Conservation (phyloP, 202 grass and related monocot species). For the Schoenoplectus triqueter region DNA sequence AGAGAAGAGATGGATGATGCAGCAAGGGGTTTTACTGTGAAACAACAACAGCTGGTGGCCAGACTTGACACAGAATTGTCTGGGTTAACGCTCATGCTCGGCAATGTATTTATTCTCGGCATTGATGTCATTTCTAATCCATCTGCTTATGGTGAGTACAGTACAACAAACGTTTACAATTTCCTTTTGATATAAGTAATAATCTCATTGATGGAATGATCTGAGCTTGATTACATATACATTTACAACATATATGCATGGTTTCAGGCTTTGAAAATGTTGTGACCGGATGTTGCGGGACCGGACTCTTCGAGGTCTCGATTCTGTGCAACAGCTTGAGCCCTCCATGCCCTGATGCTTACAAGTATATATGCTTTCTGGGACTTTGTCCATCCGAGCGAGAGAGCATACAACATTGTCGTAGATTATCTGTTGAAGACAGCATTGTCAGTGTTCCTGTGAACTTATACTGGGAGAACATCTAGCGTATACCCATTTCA, state of each 20-base stretch:
- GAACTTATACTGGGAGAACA: background rate
- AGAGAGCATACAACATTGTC: conserved; percentile 46
- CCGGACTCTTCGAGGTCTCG: conserved; percentile 49
- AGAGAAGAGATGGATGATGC: conserved; percentile 35
- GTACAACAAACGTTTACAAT: no score
- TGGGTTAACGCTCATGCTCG: background rate
- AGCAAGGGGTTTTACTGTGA: conserved; percentile 36
- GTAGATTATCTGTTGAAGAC: conserved; percentile 54
- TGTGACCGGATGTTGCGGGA: conserved; percentile 48
- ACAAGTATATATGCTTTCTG: conserved; percentile 49
- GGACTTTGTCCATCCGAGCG: conserved; percentile 60
- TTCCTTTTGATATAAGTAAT: background rate
- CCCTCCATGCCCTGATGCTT: conserved; percentile 47
- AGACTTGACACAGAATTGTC: conserved; percentile 23
- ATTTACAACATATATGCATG: background rate
- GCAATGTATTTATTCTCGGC: conserved; percentile 24
- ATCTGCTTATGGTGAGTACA: conserved; percentile 38
- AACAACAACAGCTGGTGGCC: background rate
- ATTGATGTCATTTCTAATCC: conserved; percentile 33
- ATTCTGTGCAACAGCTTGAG: conserved; percentile 45
- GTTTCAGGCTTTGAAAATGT: conserved; percentile 50
- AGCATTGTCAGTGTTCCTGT: conserved; percentile 44
- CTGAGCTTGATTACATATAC: background rate
- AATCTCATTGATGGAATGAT: background rate
- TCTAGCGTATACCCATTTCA: background rate